These are phyloP conservation scores for Amorphotheca resinae DNA, from an alignment of 495 filamentous ascomycete genomes.

Conservation along the genomic window DNA sequence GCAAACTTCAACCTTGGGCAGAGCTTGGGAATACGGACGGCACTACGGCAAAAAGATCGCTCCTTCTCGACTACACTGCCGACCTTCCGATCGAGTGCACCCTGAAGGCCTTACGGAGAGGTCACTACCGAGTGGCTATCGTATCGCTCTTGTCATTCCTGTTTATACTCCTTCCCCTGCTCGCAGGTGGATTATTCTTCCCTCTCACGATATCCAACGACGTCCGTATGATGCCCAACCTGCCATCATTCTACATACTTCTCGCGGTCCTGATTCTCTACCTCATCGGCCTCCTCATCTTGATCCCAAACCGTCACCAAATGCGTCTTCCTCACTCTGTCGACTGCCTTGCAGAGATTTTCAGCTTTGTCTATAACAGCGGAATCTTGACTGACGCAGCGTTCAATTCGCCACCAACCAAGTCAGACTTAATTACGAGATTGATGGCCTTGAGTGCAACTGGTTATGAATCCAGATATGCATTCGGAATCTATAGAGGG, in stretches of 20 bases:
- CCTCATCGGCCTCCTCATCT: conserved; percentile 32
- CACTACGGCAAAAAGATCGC: conserved; percentile 48
- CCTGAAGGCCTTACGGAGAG: conserved; percentile 9
- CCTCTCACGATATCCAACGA: conserved; percentile 49
- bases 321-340: conserved; percentile 59
- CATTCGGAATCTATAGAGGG: conserved; percentile 41
- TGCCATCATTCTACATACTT: conserved; percentile 57
- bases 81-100: conserved; percentile 52
- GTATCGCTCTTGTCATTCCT: conserved; percentile 52
- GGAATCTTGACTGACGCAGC: conserved; percentile 54
- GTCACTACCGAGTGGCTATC: conserved; percentile 60
- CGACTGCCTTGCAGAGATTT: conserved; percentile 58
- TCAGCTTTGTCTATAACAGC: conserved; percentile 60
- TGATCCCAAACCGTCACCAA: conserved; percentile 41
- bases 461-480: conserved; percentile 36
- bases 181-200: conserved; percentile 72
- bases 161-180: conserved; percentile 55
- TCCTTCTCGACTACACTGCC: conserved; percentile 61
- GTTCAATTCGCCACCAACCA: conserved; percentile 46
- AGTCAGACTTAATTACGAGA: conserved; percentile 49
- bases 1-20: conserved; percentile 64
- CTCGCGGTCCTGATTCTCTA: conserved; percentile 55
- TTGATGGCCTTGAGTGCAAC: conserved; percentile 29
- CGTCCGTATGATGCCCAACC: conserved; percentile 55
- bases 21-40: conserved; percentile 46